Conservation (phyloP, 148 eudicot genomes). For the Drosera capensis region DNA sequence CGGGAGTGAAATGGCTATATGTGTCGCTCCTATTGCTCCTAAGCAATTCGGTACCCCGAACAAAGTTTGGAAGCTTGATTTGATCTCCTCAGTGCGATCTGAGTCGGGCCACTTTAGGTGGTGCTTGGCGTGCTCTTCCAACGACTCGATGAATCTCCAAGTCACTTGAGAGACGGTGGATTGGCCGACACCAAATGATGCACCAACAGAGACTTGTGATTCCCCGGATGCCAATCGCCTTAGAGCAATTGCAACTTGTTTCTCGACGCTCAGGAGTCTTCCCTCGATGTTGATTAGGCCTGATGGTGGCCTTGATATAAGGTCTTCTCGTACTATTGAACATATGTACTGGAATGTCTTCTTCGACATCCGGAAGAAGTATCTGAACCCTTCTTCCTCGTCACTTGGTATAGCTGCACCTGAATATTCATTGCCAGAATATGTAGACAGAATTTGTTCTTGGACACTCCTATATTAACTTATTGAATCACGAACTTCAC, state of each 20-base stretch:
- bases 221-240: slow-evolving; percentile 92
- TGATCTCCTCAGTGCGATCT: slow-evolving; percentile 35
- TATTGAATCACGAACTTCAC: background rate
- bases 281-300: slow-evolving; percentile 98
- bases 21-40: slow-evolving; percentile 83
- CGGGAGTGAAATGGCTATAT: slow-evolving; percentile 82
- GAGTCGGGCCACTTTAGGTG: slow-evolving; percentile 81
- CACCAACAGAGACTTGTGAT: slow-evolving; percentile 88
- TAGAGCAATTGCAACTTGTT: slow-evolving; percentile 93
- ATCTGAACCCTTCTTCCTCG: slow-evolving; percentile 80
- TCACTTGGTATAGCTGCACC: slow-evolving; percentile 39
- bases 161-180: slow-evolving; percentile 98
- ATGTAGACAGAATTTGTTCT: background rate
- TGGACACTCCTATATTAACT: background rate
- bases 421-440: slow-evolving; percentile 13
- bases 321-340: slow-evolving; percentile 76
- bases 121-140: slow-evolving; percentile 74
- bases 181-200: slow-evolving; percentile 95
- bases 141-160: slow-evolving; percentile 82
- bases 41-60: slow-evolving; percentile 85
- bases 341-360: slow-evolving; percentile 83
- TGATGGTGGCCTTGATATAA: slow-evolving; percentile 92
- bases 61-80: slow-evolving; percentile 37
- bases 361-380: slow-evolving; percentile 82
- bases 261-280: slow-evolving; percentile 92